Conservation (phyloP, 2,329 filamentous ascomycete genomes). For the Colletotrichum agaves region DNA sequence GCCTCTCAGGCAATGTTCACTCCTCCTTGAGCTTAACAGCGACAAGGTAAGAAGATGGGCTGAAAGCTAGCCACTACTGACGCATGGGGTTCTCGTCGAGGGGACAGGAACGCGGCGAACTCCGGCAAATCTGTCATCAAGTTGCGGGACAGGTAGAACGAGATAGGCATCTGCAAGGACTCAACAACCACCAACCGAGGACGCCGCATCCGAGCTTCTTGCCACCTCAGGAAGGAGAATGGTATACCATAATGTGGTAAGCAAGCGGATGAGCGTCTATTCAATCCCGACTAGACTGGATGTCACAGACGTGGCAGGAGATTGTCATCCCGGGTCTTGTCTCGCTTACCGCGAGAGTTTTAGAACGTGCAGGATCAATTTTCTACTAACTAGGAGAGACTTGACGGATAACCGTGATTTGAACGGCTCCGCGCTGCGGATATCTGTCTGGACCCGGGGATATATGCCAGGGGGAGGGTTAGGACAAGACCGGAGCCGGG, state of each 20-base stretch:
- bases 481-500: neutral
- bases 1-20: neutral
- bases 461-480: neutral
- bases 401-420: neutral
- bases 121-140: neutral
- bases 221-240: constrained; percentile 4
- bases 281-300: neutral
- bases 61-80: neutral
- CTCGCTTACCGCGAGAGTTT: neutral
- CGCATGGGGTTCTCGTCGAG: neutral
- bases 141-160: neutral
- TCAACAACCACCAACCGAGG: neutral
- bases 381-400: accelerated
- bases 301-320: neutral
- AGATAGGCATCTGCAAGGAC: constrained; percentile 9
- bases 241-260: no score
- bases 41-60: neutral
- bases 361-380: no score
- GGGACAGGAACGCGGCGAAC: constrained; percentile 1
- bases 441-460: constrained; percentile 12
- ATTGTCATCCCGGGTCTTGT: neutral
- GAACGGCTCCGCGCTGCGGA: neutral
- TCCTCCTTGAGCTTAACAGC: neutral
- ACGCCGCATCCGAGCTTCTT: neutral
- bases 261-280: neutral